Base-by-base conservation (phyloP, 495 filamentous ascomycete species). In the Annulohypoxylon nitens region DNA sequence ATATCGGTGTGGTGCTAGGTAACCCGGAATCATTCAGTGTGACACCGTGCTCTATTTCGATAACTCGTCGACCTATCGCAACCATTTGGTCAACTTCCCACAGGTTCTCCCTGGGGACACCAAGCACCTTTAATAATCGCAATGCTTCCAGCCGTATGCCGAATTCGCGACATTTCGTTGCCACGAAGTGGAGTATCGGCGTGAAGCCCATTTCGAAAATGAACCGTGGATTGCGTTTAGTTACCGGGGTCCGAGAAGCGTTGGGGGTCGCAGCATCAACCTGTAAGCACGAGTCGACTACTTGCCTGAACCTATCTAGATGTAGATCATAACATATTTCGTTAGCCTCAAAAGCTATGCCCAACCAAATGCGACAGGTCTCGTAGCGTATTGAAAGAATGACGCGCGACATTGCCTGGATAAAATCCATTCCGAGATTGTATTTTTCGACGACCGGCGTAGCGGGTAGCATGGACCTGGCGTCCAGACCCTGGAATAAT, bases 181-280 rank as follows among this genome's bases (percentile, higher is more conserved):
- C 77, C 6, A 83, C 80, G 54, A 83, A 81, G 57, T 84, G 84
- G 9, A 87, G 79, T 4, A 83, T 73, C 0, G 82, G 80, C 18
- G 80, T 72, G 14, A 82, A 75, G 25, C 83, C 85, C 74, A 81
- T 83, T 62, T 86, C 85, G 36, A 85, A 85, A 41, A 78, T 77
- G 72, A 86, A 86, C 51, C 71, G 67, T 7, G 51, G 74, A 36
- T 45, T 78, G 65, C 48, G 78, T 70, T 66, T 66, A 37, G 43
- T 53, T 50, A 20, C 73, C 59, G 18, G 65, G 18, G n/a, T 61
- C 47, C 60, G 70, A 36, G 79, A 33, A 4, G 26, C 30, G 2
- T 62, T 47, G 18, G 67, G 66, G 30, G 50, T 50, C n/a, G 75
- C 30, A 55, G 65, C 45, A 53, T 41, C 39, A 2, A 78, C 9